These are phyloP conservation scores for Aspergillus fumigatus DNA, from an alignment of 2,329 filamentous ascomycete genomes.

Conservation along the genomic window DNA sequence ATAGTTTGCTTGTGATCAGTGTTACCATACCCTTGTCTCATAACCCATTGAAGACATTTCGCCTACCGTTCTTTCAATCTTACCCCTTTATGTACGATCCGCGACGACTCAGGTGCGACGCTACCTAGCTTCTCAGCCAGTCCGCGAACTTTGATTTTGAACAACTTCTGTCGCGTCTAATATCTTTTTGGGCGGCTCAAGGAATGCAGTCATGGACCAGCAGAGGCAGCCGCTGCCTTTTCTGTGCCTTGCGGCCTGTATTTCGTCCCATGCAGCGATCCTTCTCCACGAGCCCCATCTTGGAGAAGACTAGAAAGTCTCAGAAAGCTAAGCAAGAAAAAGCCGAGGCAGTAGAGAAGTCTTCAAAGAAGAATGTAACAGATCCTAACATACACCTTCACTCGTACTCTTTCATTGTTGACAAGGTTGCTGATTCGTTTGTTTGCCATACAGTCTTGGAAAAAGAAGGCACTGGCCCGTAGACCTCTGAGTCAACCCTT, in stretches of 20 bases:
- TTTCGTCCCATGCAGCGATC: constrained; percentile 23
- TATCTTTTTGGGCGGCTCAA: constrained; percentile 4
- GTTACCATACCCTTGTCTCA: not conserved
- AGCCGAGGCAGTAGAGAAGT: constrained; percentile 4
- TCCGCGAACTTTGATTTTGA: not conserved
- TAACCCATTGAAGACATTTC: not conserved
- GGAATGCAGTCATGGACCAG: constrained; percentile 40
- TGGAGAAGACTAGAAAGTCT: constrained; percentile 18
- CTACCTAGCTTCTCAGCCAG: not conserved
- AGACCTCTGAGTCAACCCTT: constrained; percentile 1
- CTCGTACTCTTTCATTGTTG: not conserved
- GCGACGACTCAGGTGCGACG: not conserved
- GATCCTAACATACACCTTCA: not conserved
- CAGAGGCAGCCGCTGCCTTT: constrained; percentile 36
- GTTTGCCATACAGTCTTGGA: not conserved
- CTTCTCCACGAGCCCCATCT: constrained; percentile 28
- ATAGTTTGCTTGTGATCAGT: not conserved
- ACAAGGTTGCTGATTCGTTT: not conserved
- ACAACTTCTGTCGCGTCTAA: not conserved
- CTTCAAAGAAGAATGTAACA: not conserved
- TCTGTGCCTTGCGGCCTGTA: constrained; percentile 36
- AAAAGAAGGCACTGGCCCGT: not conserved
- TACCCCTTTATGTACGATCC: not conserved
- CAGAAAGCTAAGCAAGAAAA: constrained; percentile 12
- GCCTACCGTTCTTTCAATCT: not conserved